Evolutionary conservation across 176 grass and related monocot genomes (phyloP), one percentile per base, ranked within the genome.

Genomic region (Oryza meyeriana): DNA sequence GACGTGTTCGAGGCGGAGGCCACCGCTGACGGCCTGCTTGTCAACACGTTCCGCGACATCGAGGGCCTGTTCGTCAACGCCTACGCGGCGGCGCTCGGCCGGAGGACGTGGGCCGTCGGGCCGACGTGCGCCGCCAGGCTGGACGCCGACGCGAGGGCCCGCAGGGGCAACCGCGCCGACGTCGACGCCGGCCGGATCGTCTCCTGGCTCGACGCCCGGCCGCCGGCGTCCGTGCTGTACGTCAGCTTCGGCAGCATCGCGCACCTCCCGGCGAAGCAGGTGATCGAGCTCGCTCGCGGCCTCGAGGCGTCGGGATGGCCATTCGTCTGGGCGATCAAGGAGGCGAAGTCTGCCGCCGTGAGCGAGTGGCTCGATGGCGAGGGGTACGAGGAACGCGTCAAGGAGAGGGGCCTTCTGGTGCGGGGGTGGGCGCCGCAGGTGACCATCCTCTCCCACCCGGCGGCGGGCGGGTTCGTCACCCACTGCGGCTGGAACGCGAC

Each of bases 241-340:
- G 9, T 92, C 14, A 92, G 87, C 87, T 94, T 94, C 20, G 92
- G 92, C 22, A 92, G 81, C 75, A 38, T 94, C 20, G 38, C 20
- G 24, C 78, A 73, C 20, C 25, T 40, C 27, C 48, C 28, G 2
- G 61, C 63, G 40, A 33, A 18, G 6, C 87, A 94, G 61, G 81
- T 86, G 25, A 69, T 85, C 1, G 87, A 94, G 81, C 66, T 94
- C 36, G 92, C 81, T 0, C 32, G 22, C 1, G 92, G 89, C 4
- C 28, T 94, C 50, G 89, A 92, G 84, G 78, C 69, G 13, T 83
- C 87, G 5, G 20, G 69, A 1, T 18, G 33, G 41, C 73, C 87
- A 10, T 94, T 94, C 79, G 41, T 94, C 47, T 94, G 77, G 76
- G 79, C 58, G 17, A 30, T 77, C 4, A 86, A 90, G 45, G 79